Percentiles rank a stretch among this genome's conserved stretches.
Evolutionary conservation across 257 asterid genomes (phyloP).

Genomic region (Ocimum tenuiflorum): DNA sequence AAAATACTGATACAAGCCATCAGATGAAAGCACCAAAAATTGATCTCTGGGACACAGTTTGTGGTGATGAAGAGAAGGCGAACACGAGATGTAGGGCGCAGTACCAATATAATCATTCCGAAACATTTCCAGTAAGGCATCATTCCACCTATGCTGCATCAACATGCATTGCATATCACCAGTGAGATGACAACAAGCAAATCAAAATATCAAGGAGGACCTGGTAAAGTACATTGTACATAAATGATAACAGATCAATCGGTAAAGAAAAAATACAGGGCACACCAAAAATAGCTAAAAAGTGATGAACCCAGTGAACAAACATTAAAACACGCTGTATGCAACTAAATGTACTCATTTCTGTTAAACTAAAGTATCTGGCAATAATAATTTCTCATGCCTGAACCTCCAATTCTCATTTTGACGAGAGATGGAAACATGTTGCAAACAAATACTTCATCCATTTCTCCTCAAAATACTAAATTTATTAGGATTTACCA

Average conservation of each 20-base stretch:
- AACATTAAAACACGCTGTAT: not conserved
- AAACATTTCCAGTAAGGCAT: constrained; percentile 77
- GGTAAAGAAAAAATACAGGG: not conserved
- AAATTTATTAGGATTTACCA: not conserved
- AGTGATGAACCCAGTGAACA: not conserved
- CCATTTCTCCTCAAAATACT: not conserved
- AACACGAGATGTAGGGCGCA: constrained; percentile 78
- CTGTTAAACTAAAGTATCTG: not conserved
- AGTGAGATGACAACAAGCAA: constrained; percentile 21
- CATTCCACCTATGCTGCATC: constrained; percentile 81
- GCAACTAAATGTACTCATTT: not conserved
- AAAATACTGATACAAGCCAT: constrained; percentile 93
- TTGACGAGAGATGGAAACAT: not conserved
- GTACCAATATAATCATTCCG: constrained; percentile 92
- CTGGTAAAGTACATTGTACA: not conserved
- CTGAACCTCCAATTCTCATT: not conserved
- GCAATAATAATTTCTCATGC: constrained; percentile 4
- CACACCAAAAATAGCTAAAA: not conserved
- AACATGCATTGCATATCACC: constrained; percentile 30
- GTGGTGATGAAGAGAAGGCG: constrained; percentile 91
- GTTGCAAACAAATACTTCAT: not conserved
- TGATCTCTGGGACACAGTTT: constrained; percentile 79
- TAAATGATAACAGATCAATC: not conserved
- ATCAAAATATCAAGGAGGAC: constrained; percentile 12
- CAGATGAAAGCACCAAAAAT: constrained; percentile 90